Evolutionary conservation across 192 early-diverging fungal species (phyloP).

Genomic region (Thamnidium elegans): DNA sequence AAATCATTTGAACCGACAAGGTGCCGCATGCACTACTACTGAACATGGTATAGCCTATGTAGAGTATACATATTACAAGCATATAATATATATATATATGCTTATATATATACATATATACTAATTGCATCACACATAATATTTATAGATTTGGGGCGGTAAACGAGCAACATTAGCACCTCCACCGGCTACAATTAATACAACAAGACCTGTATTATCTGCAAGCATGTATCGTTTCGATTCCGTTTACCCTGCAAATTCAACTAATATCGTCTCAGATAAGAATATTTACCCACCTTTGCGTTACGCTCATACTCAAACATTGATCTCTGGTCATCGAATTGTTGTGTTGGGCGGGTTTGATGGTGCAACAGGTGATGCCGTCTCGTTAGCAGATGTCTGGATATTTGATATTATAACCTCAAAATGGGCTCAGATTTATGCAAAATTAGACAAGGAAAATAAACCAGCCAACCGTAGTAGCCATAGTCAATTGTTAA

Average conservation of each 20-base stretch:
- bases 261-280: not conserved
- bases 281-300: conserved; percentile 1
- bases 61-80: not conserved
- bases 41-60: conserved; percentile 30
- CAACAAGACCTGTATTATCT: conserved; percentile 5
- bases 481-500: conserved; percentile 27
- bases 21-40: conserved; percentile 13
- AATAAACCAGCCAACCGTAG: conserved; percentile 27
- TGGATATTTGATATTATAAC: conserved; percentile 31
- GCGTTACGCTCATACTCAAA: conserved; percentile 31
- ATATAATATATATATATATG: not conserved
- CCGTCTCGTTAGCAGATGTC: conserved; percentile 25
- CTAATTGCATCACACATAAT: not conserved
- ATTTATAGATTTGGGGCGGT: conserved; percentile 32
- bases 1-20: conserved; percentile 24
- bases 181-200: not conserved
- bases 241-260: conserved; percentile 16
- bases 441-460: conserved; percentile 20
- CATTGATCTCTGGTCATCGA: conserved; percentile 9
- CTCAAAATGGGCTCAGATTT: conserved; percentile 16
- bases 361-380: conserved; percentile 25
- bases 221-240: conserved; percentile 25
- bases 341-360: conserved; percentile 33
- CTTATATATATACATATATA: conserved; percentile 1
- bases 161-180: conserved; percentile 17